Conservation (phyloP, 1,139 yeast genomes). For the Geotrichum bryndzae region DNA sequence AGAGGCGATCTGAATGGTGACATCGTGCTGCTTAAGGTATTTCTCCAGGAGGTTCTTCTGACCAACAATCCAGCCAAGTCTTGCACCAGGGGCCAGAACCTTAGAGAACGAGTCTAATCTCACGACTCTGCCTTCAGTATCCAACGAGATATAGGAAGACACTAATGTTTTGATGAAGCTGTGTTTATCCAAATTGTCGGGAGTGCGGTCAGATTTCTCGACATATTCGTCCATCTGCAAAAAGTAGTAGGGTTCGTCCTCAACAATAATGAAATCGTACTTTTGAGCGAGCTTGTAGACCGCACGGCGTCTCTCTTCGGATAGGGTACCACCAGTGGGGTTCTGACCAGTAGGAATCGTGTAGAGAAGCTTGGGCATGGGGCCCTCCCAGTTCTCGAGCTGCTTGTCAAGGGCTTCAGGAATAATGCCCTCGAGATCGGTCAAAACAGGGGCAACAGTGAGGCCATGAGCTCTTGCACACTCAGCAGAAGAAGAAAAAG, state of each 20-base stretch:
- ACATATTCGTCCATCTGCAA: slow-evolving; percentile 75
- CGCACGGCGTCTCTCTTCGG: slow-evolving; percentile 62
- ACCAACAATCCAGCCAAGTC: slow-evolving; percentile 89
- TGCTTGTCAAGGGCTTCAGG: slow-evolving; percentile 64
- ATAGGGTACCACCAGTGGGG: slow-evolving; percentile 83
- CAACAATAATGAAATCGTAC: slow-evolving; percentile 73
- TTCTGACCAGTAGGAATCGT: slow-evolving; percentile 91
- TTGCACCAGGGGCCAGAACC: slow-evolving; percentile 85
- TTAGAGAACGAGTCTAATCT: slow-evolving; percentile 90
- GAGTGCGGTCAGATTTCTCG: slow-evolving; percentile 34
- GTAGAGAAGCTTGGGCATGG: slow-evolving; percentile 75
- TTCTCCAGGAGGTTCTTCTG: slow-evolving; percentile 63
- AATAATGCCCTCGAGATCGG: slow-evolving; percentile 74
- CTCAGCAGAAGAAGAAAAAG: slow-evolving; percentile 80
- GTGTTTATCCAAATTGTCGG: slow-evolving; percentile 32
- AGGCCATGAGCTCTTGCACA: slow-evolving; percentile 72
- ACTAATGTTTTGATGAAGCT: slow-evolving; percentile 64
- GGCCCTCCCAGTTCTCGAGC: slow-evolving; percentile 63
- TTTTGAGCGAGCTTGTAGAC: slow-evolving; percentile 69
- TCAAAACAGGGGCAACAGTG: slow-evolving; percentile 61
- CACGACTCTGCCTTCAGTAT: slow-evolving; percentile 83
- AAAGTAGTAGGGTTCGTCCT: slow-evolving; percentile 94
- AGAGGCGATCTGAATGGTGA: slow-evolving; percentile 71
- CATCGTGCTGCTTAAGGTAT: slow-evolving; percentile 69
- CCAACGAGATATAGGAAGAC: slow-evolving; percentile 71